Base-by-base conservation (phyloP, 2,329 filamentous ascomycete species). In the Aspergillus piperis region DNA sequence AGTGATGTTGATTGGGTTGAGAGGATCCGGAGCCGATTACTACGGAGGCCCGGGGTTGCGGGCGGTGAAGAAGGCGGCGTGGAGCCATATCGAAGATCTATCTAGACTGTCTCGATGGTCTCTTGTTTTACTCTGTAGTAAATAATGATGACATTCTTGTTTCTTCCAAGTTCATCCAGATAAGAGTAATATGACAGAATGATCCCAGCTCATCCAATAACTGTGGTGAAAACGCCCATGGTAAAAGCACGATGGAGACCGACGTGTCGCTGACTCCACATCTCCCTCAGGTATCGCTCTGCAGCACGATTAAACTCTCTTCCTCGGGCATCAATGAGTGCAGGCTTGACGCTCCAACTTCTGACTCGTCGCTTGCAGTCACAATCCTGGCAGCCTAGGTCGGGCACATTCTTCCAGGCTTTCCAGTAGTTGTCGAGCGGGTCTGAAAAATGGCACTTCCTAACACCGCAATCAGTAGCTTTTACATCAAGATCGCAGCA, bases 341-440 rank as follows among this genome's bases (percentile, higher is more conserved):
- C 65, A n/a, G 67, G 69, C 42, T 71, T 70, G 13, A 70, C 65
- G 51, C 70, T 72, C 60, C 70, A 71, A 52, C 70, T 72, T 25
- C 70, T 54, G 23, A 68, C 62, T 27, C 60, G 66, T 30, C 63
- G 62, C 54, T 66, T 70, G 52, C 68, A 70, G 56, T 71, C 66
- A 58, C 68, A 72, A 48, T 63, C 59, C 19, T 58, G 59, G 44
- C 69, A 71, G 51, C 66, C 62, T 32, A 72, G 53, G 3, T 65
- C 58, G 4, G 66, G 63, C 30, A 66, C 62, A 10, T 71, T 64
- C 27, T 66, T 65, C 66, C 70, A 71, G 3, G 68, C 68, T 17
- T 61, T 60, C 70, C 70, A 72, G 52, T 72, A 72, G 11, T 67
- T 62, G 57, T 72, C 68, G 17, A 72, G 63, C 2, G 63, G 64